Evolutionary conservation across 495 filamentous ascomycete genomes (phyloP).

Genomic region (Viridothelium virens): DNA sequence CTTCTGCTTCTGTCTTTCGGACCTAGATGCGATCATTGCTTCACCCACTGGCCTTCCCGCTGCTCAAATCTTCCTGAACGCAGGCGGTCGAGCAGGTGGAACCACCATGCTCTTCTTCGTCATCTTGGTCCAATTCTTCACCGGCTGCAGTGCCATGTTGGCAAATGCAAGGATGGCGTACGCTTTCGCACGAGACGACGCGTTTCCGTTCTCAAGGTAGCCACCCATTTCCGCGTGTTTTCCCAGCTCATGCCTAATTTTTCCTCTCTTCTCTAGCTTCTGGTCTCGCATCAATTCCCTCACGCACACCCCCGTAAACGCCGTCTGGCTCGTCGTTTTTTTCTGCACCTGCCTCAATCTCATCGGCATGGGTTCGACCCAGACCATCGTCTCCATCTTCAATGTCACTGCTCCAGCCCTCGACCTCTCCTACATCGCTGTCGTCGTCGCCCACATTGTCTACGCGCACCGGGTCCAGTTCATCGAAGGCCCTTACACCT

Average conservation of each 20-base stretch:
- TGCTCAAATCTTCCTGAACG: constrained; percentile 65
- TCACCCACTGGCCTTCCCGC: constrained; percentile 59
- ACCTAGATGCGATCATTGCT: constrained; percentile 54
- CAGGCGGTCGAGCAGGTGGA: constrained; percentile 52
- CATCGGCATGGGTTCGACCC: constrained; percentile 60
- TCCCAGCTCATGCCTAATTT: neutral
- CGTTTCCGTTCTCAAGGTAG: constrained; percentile 57
- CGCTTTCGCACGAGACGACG: constrained; percentile 63
- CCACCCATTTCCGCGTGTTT: neutral
- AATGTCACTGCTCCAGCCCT: constrained; percentile 63
- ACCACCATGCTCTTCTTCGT: constrained; percentile 63
- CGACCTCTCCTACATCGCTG: constrained; percentile 60
- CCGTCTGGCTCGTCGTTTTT: constrained; percentile 63
- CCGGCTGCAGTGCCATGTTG: constrained; percentile 61
- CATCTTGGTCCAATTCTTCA: constrained; percentile 64
- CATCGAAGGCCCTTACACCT: constrained; percentile 56
- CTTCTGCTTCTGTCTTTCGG: constrained; percentile 60
- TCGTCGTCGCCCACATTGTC: constrained; percentile 56
- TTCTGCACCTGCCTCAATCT: constrained; percentile 54
- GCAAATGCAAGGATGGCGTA: constrained; percentile 68
- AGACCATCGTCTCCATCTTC: constrained; percentile 63
- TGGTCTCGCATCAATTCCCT: constrained; percentile 50
- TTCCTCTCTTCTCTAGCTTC: constrained; percentile 33
- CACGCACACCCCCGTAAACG: constrained; percentile 59
- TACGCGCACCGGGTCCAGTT: constrained; percentile 53